Evolutionary conservation across 495 filamentous ascomycete genomes (phyloP), one percentile per base, ranked within the genome.

Genomic region (Podospora pseudopauciseta): DNA sequence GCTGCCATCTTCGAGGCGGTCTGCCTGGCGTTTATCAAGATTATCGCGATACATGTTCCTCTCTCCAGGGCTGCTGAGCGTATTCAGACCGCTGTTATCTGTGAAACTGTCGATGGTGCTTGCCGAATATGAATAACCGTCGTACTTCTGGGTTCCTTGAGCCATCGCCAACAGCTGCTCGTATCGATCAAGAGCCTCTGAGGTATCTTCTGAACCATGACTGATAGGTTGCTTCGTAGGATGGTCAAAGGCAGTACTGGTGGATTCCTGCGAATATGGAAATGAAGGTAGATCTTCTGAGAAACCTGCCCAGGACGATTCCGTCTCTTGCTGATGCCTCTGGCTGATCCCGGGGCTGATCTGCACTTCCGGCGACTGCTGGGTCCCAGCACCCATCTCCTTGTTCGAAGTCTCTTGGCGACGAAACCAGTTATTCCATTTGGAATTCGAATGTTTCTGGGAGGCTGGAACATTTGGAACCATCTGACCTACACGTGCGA

Each of bases 281-380:
- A 49, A 13, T 11, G 39, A 11, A 49, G 39, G 39, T 49, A 49
- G 15, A 49, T 49, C 39, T 49, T 49, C 39, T 2, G 39, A 49
- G 9, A 49, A 49, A 49, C 39, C 39, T 49, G 39, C 5, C 39
- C 39, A 49, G 13, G 54, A 30, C 20, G 20, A 62, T 15, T 65
- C 59, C 65, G 49, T 66, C 19, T 32, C 16, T 15, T 53, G 27
- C 34, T 19, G 67, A 27, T 26, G 57, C 23, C 30, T 63, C 54
- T 74, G 67, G 64, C 76, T 78, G 11, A 75, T 60, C 1, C 74
- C 73, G 15, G 74, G 76, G 59, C 71, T 78, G 28, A 75, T 53
- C n/a, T 34, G 54, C 72, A 39, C 71, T 68, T 55, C 71, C 66
- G 26, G 62, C 26, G 68, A 59, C 18, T 58, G 53, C 23, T 58